Base-by-base conservation (phyloP, 352 stramenopile species). In the Blastocystis sp. region DNA sequence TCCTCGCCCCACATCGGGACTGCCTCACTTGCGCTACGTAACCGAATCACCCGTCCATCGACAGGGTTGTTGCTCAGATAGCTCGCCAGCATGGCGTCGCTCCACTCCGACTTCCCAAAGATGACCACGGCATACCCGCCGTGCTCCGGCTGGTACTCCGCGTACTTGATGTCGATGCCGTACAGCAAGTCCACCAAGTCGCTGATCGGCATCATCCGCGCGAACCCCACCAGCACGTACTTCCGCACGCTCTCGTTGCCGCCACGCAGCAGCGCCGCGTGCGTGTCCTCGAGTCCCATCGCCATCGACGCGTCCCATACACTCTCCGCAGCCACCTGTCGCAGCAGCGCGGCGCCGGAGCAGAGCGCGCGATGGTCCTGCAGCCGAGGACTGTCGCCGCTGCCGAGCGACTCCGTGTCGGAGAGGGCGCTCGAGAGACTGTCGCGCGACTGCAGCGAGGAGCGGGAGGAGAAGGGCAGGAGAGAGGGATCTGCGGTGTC, bases 81-180 rank as follows among this genome's bases (percentile, higher is more conserved):
- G 32, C 40, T 32, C 21, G 21, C 32, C 21, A 76, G 16, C 64
- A 76, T 76, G 8, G 64, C 64, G 32, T 76, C 64, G 32, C 64
- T 76, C 64, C 64, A 76, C 32, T 76, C 64, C 24, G 64, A 76
- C 27, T 34, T 54, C 8, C 64, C 64, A 21, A 76, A 56, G 32
- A 76, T 29, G n/a, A 76, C 32, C 36, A 76, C 64, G 11, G 36
- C 24, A 56, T 76, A 76, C 29, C 29, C 54, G 11, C 64, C 64
- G 7, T 11, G 14, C 40, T 76, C 32, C 21, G 11, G 6, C 38
- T 29, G 14, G 38, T 56, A 76, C 44, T 76, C 64, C 11, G 64
- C 64, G 46, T 36, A 76, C 46, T 56, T 54, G 64, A 76, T 76
- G 46, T 76, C 32, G 32, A 76, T 76, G 38, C 64, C 64, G 32